Evolutionary conservation across 345 rosid genomes (phyloP).

Genomic region (Clausena lansium): DNA sequence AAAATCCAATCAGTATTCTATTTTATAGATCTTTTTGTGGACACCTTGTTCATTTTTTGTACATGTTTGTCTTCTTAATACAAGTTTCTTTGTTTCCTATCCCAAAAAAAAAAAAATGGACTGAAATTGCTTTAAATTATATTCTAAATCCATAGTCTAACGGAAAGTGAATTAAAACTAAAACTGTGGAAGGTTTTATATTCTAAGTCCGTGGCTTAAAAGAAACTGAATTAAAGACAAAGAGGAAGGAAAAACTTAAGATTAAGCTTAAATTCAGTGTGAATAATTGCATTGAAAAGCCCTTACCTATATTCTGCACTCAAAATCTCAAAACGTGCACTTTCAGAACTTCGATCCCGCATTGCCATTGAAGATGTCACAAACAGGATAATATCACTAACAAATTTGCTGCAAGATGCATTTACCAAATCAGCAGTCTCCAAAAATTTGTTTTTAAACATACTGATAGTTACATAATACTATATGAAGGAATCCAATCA

Average conservation of each 20-base stretch:
- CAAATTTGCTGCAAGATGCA: constrained; percentile 71
- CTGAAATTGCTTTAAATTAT: neutral
- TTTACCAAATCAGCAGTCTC: constrained; percentile 15
- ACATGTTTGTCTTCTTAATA: too few species aligned
- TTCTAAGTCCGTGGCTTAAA: neutral
- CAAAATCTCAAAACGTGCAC: constrained; percentile 91
- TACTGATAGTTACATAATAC: neutral
- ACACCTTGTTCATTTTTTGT: too few species aligned
- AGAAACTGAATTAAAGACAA: neutral
- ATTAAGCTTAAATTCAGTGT: neutral
- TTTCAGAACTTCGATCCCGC: constrained; percentile 90
- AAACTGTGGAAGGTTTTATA: neutral
- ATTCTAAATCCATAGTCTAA: neutral
- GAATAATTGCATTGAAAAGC: neutral
- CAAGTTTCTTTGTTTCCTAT: too few species aligned
- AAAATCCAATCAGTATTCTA: too few species aligned
- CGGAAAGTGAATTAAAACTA: neutral
- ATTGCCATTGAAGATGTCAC: constrained; percentile 91
- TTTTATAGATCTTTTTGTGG: too few species aligned
- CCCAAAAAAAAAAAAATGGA: too few species aligned
- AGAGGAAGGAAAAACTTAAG: constrained; percentile 14
- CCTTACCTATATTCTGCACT: constrained; percentile 71
- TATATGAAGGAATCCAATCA: neutral
- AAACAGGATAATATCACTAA: constrained; percentile 78
- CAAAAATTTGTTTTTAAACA: neutral